A percentile compares a stretch with the other conserved stretches of the same genome.
These are phyloP conservation scores for Domatiomyces catenatus DNA, from an alignment of 2,329 filamentous ascomycete genomes.

Conservation along the genomic window DNA sequence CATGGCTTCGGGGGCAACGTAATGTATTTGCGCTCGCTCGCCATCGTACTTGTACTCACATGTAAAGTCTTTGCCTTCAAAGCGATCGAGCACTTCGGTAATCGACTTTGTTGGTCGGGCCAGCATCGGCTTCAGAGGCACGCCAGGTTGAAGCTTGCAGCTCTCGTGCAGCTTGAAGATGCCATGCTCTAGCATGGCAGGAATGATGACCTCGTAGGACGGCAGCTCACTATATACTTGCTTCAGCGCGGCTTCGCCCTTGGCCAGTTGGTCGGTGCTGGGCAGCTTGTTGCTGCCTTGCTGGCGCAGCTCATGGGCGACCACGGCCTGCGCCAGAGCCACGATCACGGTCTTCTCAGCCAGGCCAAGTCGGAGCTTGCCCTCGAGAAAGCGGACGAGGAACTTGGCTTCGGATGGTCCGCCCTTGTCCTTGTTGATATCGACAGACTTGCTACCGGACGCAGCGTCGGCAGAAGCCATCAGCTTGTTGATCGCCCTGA, in stretches of 20 bases:
- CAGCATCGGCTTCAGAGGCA: conserved; percentile 95
- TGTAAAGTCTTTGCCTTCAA: conserved; percentile 87
- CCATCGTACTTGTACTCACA: conserved; percentile 99
- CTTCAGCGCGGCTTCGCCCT: conserved; percentile 76
- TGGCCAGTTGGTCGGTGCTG: conserved; percentile 59
- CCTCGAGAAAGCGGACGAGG: conserved; percentile 81
- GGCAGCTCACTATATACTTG: conserved; percentile 87
- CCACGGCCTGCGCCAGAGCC: conserved; percentile 74
- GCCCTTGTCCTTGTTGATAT: conserved; percentile 83
- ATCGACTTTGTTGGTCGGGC: conserved; percentile 97
- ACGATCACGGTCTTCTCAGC: conserved; percentile 88
- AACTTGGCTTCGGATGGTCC: conserved; percentile 91
- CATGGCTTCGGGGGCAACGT: conserved; percentile 66
- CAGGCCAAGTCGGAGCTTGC: conserved; percentile 78
- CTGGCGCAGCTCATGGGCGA: conserved; percentile 62
- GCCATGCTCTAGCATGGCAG: conserved; percentile 72
- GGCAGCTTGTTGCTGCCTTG: conserved; percentile 49
- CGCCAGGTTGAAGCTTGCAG: conserved; percentile 83
- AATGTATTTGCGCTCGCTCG: conserved; percentile 96
- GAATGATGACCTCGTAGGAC: conserved; percentile 88
- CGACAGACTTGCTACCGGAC: conserved; percentile 55
- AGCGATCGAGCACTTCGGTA: conserved; percentile 90
- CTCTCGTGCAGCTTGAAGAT: conserved; percentile 67
- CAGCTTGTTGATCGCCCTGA: conserved; percentile 89
- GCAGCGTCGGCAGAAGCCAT: conserved; percentile 76